These are phyloP conservation scores for Capsella bursapastoris DNA, from an alignment of 345 rosid species.

Conservation along the genomic window DNA sequence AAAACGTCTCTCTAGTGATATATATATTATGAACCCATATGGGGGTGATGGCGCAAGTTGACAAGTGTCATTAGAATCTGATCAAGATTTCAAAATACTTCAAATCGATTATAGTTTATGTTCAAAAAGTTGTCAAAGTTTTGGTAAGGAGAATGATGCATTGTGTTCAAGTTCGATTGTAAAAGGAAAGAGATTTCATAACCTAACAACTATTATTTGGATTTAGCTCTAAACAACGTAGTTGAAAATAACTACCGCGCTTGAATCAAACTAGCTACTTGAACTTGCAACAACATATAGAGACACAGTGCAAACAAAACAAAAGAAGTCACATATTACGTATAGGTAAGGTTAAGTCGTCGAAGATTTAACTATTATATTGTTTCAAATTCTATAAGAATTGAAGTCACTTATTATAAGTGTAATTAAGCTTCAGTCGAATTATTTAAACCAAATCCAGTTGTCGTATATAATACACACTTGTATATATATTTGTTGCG, in stretches of 20 bases:
- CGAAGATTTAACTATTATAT: too few species aligned
- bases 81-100: conserved; percentile 8
- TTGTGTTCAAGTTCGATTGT: neutral
- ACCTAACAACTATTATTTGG: neutral
- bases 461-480: neutral
- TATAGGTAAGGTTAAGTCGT: too few species aligned
- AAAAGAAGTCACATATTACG: too few species aligned
- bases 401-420: too few species aligned
- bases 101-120: neutral
- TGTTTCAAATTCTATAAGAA: too few species aligned
- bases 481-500: neutral
- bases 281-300: too few species aligned
- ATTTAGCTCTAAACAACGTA: neutral
- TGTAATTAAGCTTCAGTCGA: neutral
- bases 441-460: neutral
- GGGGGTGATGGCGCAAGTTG: conserved; percentile 28
- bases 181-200: neutral
- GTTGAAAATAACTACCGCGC: neutral
- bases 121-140: neutral
- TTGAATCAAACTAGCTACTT: neutral
- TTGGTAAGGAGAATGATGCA: too few species aligned
- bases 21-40: conserved; percentile 17
- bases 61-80: conserved; percentile 1
- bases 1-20: neutral
- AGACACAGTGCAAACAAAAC: too few species aligned